Evolutionary conservation across 1,284 basidiomycete species (phyloP).

Genomic region (Apiotrichum mycotoxinovorans): DNA sequence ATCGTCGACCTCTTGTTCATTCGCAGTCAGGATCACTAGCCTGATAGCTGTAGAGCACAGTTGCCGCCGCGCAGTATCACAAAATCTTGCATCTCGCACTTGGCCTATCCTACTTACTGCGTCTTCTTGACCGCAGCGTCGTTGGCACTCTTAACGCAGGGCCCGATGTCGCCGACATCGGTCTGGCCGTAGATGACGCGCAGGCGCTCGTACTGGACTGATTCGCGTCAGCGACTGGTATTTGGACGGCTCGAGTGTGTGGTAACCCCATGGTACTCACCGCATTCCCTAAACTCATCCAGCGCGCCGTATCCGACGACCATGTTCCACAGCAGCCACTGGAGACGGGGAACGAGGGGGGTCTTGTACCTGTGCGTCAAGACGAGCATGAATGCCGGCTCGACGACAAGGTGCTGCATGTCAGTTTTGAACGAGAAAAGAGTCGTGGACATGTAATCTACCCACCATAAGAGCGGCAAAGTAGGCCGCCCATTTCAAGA

Average conservation of each 20-base stretch:
- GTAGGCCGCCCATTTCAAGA: conserved; percentile 17
- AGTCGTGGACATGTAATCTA: conserved; percentile 1
- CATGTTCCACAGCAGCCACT: conserved; percentile 33
- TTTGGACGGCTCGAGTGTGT: background rate
- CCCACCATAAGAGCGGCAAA: conserved; percentile 33
- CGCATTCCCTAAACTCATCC: conserved; percentile 35
- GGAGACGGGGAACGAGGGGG: conserved; percentile 15
- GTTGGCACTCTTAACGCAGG: conserved; percentile 4
- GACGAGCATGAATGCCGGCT: conserved; percentile 20
- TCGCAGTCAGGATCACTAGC: too few relatives aligned
- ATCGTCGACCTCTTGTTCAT: too few relatives aligned
- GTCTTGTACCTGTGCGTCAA: conserved; percentile 13
- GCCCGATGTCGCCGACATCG: conserved; percentile 32
- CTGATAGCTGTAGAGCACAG: too few relatives aligned
- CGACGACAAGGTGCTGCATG: conserved; percentile 20
- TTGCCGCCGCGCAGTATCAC: too few relatives aligned
- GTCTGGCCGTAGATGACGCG: conserved; percentile 32
- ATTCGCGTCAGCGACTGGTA: background rate
- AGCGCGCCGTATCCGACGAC: conserved; percentile 32
- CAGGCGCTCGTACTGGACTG: conserved; percentile 35
- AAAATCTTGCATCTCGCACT: too few relatives aligned
- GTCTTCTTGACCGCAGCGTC: conserved; percentile 8
- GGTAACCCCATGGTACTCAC: conserved; percentile 20
- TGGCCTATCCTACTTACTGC: conserved; percentile 6
- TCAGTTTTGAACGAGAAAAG: background rate